Base-by-base conservation (phyloP, 495 filamentous ascomycete species). In the Xylona heveae region DNA sequence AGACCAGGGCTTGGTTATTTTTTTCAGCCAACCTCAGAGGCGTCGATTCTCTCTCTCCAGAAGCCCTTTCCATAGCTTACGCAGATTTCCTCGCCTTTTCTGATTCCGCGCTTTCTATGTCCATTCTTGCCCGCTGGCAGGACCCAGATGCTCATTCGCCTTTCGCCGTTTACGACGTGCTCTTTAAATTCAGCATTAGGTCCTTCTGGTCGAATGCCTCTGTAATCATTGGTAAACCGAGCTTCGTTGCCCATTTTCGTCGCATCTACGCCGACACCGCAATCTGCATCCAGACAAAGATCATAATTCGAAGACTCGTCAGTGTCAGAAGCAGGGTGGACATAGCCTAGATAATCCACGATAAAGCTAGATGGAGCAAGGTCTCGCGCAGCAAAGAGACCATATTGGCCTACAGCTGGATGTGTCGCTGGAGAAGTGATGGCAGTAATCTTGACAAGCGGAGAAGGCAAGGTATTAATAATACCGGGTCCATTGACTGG, bases 151-250 rank as follows among this genome's bases (percentile, higher is more conserved):
- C 53, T 65, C 52, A 78, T 48, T 19, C 46, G 18, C 50, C 59
- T 46, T 48, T 62, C 57, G 58, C 61, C 30, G 42, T 43, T 18
- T 38, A 49, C 42, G 1, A 34, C 51, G 35, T 37, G 37, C 27
- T 60, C 66, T 16, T 51, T 51, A 38, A 78, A 76, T 47, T 76
- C 71, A 10, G 65, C 64, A 44, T 74, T 74, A 1, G 69, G 53
- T 8, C 54, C 39, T 19, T 44, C 46, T 17, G n/a, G n/a, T 45
- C 34, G 48, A 3, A 80, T 57, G 1, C 75, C 74, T 12, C 76
- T 59, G 40, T 75, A 82, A 47, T 82, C 76, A 41, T 82, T 82
- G 20, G 74, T 57, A 46, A 75, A 79, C 6, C 76, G 50, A 3
- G 66, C 72, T 49, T 81, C 76, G 40, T 77, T 80, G 3, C 75